Conservation (phyloP, 2,329 filamentous ascomycete genomes). For the Pyrenophora teres region DNA sequence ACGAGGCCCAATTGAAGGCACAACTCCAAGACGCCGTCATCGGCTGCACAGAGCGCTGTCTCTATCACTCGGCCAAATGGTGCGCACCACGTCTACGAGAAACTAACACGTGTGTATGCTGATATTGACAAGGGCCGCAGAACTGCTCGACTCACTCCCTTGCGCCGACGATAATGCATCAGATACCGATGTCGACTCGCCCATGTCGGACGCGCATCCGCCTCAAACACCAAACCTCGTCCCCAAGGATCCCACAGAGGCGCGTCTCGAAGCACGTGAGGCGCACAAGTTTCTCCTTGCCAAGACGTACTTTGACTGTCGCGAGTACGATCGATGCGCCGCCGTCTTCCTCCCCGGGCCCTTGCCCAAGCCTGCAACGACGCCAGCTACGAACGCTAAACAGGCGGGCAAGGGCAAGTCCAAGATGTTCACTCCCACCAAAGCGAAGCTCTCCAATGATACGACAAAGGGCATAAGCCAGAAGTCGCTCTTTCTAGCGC, state of each 20-base stretch:
- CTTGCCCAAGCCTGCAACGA: constrained; percentile 67
- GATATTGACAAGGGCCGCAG: constrained; percentile 74
- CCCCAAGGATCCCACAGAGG: constrained; percentile 71
- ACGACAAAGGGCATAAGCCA: constrained; percentile 69
- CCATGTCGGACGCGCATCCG: constrained; percentile 60
- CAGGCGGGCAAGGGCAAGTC: constrained; percentile 64
- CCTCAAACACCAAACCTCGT: constrained; percentile 53
- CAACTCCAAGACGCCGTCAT: constrained; percentile 84
- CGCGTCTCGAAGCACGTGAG: constrained; percentile 76
- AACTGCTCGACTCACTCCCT: constrained; percentile 84
- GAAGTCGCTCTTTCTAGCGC: constrained; percentile 85
- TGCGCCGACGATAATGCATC: constrained; percentile 60
- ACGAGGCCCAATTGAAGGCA: constrained; percentile 66
- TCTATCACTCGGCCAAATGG: constrained; percentile 98
- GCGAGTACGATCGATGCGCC: constrained; percentile 91
- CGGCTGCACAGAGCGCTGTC: constrained; percentile 89
- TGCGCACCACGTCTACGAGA: constrained; percentile 47
- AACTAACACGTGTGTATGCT: constrained; percentile 15
- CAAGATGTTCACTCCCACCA: constrained; percentile 48
- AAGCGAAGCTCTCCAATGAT: constrained; percentile 37
- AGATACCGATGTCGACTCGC: constrained; percentile 63
- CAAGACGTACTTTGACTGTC: constrained; percentile 92
- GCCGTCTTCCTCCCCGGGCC: constrained; percentile 84
- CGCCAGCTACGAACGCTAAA: constrained; percentile 42
- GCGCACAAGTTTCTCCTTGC: constrained; percentile 84